These are phyloP conservation scores for Lichtheimia ramosa DNA, from an alignment of 371 early-diverging fungal genomes.

Conservation along the genomic window DNA sequence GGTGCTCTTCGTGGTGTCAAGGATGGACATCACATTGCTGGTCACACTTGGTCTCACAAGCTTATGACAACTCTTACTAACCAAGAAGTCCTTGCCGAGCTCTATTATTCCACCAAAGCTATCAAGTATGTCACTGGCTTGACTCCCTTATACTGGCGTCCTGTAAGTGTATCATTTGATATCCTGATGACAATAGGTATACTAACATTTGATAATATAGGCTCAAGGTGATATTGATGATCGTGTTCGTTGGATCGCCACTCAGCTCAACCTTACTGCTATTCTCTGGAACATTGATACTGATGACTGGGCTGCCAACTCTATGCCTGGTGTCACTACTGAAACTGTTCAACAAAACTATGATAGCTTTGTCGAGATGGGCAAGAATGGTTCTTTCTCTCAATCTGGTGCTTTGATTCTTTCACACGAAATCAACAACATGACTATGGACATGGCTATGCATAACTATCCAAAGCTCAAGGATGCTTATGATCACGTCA, in stretches of 20 bases:
- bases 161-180: conserved; percentile 19
- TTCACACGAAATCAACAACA: conserved; percentile 53
- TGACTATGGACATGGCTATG: conserved; percentile 42
- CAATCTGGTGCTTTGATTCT: conserved; percentile 40
- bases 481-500: conserved; percentile 36
- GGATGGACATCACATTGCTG: conserved; percentile 54
- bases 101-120: conserved; percentile 51
- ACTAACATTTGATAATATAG: conserved; percentile 10
- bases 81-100: conserved; percentile 58
- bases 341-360: conserved; percentile 30
- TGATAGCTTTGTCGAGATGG: conserved; percentile 36
- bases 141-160: conserved; percentile 58
- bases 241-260: conserved; percentile 54
- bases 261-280: conserved; percentile 46
- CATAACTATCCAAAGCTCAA: conserved; percentile 39
- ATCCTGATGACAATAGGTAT: background rate
- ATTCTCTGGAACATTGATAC: conserved; percentile 52
- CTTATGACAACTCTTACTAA: conserved; percentile 53
- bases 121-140: conserved; percentile 56
- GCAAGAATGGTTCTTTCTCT: conserved; percentile 46
- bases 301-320: conserved; percentile 44
- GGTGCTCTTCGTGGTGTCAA: conserved; percentile 51
- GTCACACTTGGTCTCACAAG: conserved; percentile 63
- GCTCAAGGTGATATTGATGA: conserved; percentile 56
- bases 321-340: conserved; percentile 21